Percentiles rank a stretch among this genome's conserved stretches.
Evolutionary conservation across 2,329 filamentous ascomycete genomes (phyloP).

Genomic region (Exophiala alcalophila): DNA sequence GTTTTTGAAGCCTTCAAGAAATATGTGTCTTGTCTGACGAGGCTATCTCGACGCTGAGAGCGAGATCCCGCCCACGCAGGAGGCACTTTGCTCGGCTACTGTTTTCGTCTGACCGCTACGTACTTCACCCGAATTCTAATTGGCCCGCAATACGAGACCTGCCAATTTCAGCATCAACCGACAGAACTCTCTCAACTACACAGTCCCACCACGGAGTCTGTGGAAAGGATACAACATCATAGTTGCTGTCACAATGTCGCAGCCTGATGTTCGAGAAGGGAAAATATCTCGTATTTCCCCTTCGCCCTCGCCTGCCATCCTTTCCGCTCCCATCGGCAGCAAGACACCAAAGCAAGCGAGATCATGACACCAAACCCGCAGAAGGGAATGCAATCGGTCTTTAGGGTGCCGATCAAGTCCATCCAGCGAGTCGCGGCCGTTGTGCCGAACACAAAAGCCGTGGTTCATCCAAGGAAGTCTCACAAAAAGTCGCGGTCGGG

Average conservation of each 20-base stretch:
- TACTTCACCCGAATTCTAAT: no score
- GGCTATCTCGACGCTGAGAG: no score
- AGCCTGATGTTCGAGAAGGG: slow-evolving; percentile 12
- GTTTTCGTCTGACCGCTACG: no score
- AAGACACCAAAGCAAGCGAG: neutral
- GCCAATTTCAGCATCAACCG: no score
- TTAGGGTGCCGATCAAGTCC: slow-evolving; percentile 7
- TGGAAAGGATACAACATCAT: no score
- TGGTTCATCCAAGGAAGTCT: slow-evolving; percentile 14
- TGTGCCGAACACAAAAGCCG: neutral
- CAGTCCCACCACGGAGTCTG: no score
- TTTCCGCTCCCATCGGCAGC: neutral
- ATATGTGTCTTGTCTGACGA: no score
- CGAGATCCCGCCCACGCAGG: no score
- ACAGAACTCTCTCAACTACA: no score
- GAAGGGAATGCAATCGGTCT: slow-evolving; percentile 15
- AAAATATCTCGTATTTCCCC: slow-evolving; percentile 16
- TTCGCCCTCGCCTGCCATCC: neutral
- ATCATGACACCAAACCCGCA: neutral
- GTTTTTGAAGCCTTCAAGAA: no score
- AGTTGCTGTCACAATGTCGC: neutral
- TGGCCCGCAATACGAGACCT: no score
- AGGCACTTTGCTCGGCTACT: no score
- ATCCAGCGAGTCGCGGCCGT: neutral
- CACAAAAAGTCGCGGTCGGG: slow-evolving; percentile 20